phyloP scores from a whole-genome alignment of 345 rosid species.

The Arabidopsis arenosa region DNA sequence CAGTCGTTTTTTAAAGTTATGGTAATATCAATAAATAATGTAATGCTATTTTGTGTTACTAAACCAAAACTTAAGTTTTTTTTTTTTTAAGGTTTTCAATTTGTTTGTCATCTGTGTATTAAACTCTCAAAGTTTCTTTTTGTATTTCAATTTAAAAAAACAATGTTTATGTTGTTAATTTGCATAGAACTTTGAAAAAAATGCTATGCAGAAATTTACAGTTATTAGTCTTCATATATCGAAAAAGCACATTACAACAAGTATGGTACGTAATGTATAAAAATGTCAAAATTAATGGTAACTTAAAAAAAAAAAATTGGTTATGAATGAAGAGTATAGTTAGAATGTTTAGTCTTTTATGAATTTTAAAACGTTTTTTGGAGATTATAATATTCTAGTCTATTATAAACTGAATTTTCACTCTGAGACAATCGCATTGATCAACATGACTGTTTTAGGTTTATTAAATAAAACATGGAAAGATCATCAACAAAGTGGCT shows the following conservation, averaged over 20 bases:
- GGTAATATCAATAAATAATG: neutral
- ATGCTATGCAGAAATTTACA: too few species aligned
- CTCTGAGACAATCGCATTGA: too few species aligned
- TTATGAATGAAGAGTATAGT: neutral
- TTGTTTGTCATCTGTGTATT: neutral
- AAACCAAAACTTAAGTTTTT: neutral
- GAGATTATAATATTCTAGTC: too few species aligned
- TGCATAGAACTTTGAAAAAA: too few species aligned
- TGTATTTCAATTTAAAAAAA: neutral
- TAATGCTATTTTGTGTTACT: neutral
- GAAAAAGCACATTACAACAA: too few species aligned
- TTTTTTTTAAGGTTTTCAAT: neutral
- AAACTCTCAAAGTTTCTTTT: neutral
- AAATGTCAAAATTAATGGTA: neutral
- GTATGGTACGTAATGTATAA: too few species aligned
- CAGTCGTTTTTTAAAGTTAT: neutral
- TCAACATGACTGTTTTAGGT: too few species aligned
- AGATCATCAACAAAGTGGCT: constrained; percentile 38
- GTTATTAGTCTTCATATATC: too few species aligned
- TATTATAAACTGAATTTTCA: too few species aligned
- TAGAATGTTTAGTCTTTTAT: too few species aligned
- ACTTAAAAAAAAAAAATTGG: too few species aligned
- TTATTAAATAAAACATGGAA: neutral
- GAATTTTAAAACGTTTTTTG: too few species aligned
- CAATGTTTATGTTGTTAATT: neutral